Evolutionary conservation across 345 rosid species (phyloP), one percentile per base, ranked within the genome.

Genomic region (Kandelia obovata): DNA sequence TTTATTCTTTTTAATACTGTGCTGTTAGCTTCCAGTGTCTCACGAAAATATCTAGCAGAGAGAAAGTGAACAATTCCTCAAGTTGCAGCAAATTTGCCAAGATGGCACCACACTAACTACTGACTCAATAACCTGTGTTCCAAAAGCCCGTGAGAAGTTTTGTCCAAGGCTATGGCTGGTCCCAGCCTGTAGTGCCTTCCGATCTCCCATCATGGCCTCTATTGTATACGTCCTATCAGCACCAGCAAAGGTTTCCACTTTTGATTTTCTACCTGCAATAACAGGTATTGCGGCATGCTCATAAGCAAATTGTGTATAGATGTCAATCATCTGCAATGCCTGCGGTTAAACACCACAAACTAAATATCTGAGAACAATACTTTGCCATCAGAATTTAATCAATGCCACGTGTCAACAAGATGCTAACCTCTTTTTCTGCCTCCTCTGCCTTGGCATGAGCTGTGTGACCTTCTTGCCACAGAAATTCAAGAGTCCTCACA

Each of bases 141-240:
- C 92, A 76, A 94, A 94, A 51, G 97, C 93, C 75, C 82, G 86
- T 68, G 96, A 91, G 76, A 94, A 94, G 81, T 91, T 94, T 62
- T 91, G 97, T 64, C 96, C 96, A 70, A 91, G 87, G 78, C 88
- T 89, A 83, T 95, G 97, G 80, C 97, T 88, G 23, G 96, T 95
- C 64, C 96, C 99, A 74, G 99, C 93, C 69, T 89, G 97, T 78
- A 89, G 80, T 53, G 97, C 99, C 77, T 89, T 95, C 53, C 84
- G 82, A 80, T 95, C 99, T 72, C 97, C 99, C 97, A 95, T 95
- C 99, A 95, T 91, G 81, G 96, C 99, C 84, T 95, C 99, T 79
- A 95, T 91, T 26, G 97, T 95, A 71, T 88, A 89, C 17, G 96
- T 95, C 81, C 77, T 85, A 67, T 76, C 80, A 80, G 97, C 96